These are phyloP conservation scores for Plasmodium reichenowi DNA, from an alignment of 169 alveolate species.

Conservation along the genomic window DNA sequence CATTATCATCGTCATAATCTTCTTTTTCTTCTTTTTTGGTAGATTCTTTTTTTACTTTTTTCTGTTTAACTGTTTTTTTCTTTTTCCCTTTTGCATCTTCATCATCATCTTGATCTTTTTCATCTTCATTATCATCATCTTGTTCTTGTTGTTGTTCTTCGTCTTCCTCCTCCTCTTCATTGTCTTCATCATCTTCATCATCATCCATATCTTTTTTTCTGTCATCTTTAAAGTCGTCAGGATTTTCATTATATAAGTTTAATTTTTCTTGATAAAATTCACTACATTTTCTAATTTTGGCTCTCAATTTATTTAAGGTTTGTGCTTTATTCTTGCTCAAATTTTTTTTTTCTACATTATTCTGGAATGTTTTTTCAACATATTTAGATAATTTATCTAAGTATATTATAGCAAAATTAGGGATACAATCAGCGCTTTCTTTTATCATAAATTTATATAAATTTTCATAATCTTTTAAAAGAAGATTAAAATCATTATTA, in stretches of 20 bases:
- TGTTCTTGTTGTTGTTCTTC: conserved; percentile 33
- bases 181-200: conserved; percentile 79
- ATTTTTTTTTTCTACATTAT: conserved; percentile 86
- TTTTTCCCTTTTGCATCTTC: conserved; percentile 39
- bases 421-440: conserved; percentile 80
- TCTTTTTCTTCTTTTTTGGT: conserved; percentile 83
- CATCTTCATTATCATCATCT: conserved; percentile 10
- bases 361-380: conserved; percentile 76
- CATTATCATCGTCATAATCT: conserved; percentile 79
- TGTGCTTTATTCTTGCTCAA: conserved; percentile 88
- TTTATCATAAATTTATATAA: conserved; percentile 85
- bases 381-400: conserved; percentile 78
- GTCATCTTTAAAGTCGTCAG: conserved; percentile 82
- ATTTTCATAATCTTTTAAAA: conserved; percentile 87
- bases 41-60: conserved; percentile 80
- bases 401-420: conserved; percentile 81
- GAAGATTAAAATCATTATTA: conserved; percentile 83
- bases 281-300: conserved; percentile 88
- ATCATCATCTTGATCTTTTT: background rate
- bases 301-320: conserved; percentile 86
- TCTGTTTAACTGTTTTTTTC: conserved; percentile 48
- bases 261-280: conserved; percentile 84
- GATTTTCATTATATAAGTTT: conserved; percentile 86
- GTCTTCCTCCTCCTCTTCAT: conserved; percentile 56
- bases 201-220: conserved; percentile 79